Percentiles rank a stretch among this genome's conserved stretches.
These are phyloP conservation scores for Panaeolus papilionaceus DNA, from an alignment of 768 basidiomycete species.

Conservation along the genomic window DNA sequence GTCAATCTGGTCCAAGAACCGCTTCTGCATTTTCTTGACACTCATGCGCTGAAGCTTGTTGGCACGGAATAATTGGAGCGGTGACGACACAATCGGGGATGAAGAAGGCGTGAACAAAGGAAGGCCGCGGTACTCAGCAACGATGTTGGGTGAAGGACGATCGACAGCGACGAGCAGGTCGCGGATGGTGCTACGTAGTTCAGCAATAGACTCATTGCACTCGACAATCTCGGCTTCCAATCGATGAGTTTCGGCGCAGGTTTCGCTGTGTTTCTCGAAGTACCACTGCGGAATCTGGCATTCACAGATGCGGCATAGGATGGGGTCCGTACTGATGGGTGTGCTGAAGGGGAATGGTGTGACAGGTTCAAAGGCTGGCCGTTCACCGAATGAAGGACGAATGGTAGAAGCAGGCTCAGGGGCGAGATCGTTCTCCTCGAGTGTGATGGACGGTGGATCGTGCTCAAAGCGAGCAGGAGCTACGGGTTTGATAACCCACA, in stretches of 20 bases:
- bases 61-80: constrained; percentile 77
- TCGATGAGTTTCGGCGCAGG: constrained; percentile 94
- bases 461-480: constrained; percentile 73
- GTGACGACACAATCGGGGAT: constrained; percentile 74
- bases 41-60: constrained; percentile 81
- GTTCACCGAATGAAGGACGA: constrained; percentile 42
- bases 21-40: constrained; percentile 82
- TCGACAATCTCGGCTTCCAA: constrained; percentile 94
- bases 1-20: constrained; percentile 84
- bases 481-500: constrained; percentile 96
- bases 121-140: constrained; percentile 88
- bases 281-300: constrained; percentile 98
- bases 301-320: constrained; percentile 98
- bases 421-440: constrained; percentile 56
- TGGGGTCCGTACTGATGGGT: constrained; percentile 80
- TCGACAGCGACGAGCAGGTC: constrained; percentile 79
- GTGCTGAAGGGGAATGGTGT: constrained; percentile 79
- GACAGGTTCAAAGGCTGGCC: constrained; percentile 48
- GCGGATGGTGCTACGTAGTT: constrained; percentile 86
- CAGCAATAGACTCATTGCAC: constrained; percentile 91
- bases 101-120: constrained; percentile 79
- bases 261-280: constrained; percentile 99
- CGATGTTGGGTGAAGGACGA: constrained; percentile 66
- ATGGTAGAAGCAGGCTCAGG: constrained; percentile 48
- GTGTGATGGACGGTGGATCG: constrained; percentile 63